These are phyloP conservation scores for Talaromyces sp. DNA, from an alignment of 2,329 filamentous ascomycete genomes.

Conservation along the genomic window DNA sequence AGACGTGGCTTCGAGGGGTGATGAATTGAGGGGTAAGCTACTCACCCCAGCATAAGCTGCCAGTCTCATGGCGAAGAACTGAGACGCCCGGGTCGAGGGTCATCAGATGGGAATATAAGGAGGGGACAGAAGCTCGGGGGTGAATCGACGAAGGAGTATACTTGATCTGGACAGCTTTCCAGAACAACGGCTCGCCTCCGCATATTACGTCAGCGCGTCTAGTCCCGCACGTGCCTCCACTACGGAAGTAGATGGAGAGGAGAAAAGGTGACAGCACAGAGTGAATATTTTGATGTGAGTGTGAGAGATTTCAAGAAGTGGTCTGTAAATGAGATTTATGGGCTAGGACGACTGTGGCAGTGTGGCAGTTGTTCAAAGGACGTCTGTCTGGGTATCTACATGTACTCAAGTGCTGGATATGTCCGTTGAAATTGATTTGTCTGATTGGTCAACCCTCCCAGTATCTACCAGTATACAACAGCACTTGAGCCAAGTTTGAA, in stretches of 20 bases:
- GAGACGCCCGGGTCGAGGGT: constrained; percentile 27
- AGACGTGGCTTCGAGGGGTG: neutral
- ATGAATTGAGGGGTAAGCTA: constrained; percentile 6
- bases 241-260: neutral
- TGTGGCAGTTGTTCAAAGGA: no score
- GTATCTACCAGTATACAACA: no score
- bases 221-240: constrained; percentile 6
- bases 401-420: no score
- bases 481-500: no score
- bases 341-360: no score
- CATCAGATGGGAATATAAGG: constrained; percentile 25
- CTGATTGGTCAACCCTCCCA: no score
- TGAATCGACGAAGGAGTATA: constrained; percentile 21
- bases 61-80: constrained; percentile 48
- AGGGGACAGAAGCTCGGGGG: constrained; percentile 1
- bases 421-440: no score
- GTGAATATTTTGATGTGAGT: neutral
- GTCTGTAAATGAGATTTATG: no score
- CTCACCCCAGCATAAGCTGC: constrained; percentile 57
- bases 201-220: constrained; percentile 29
- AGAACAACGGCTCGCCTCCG: constrained; percentile 24
- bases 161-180: constrained; percentile 32
- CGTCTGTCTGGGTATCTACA: no score
- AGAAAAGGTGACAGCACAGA: neutral
- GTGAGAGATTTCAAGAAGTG: neutral